Conservation (phyloP, 1,284 basidiomycete species). For the Irpex lacteus region DNA sequence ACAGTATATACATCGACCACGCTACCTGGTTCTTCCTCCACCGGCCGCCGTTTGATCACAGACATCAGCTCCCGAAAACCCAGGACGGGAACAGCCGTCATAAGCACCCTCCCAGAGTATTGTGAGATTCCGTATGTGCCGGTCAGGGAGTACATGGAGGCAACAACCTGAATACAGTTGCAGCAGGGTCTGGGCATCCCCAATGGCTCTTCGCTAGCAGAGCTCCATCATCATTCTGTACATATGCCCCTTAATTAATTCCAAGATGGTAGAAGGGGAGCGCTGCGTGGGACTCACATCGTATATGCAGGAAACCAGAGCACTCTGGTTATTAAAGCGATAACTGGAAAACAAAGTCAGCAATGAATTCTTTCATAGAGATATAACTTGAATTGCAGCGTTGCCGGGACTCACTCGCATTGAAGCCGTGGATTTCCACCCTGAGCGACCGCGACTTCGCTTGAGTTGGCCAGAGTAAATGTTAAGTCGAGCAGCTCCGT, state of each 20-base stretch:
- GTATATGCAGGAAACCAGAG: neutral
- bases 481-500: no score
- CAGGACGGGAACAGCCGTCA: neutral
- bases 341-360: no score
- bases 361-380: no score
- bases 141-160: neutral
- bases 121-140: neutral
- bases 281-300: neutral
- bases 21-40: no score
- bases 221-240: neutral
- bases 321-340: neutral
- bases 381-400: no score
- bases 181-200: neutral
- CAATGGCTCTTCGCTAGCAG: neutral
- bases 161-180: neutral
- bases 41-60: neutral
- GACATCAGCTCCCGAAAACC: neutral
- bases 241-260: neutral
- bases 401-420: neutral
- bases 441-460: neutral
- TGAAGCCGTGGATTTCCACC: neutral
- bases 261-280: neutral
- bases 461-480: neutral
- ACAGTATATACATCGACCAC: no score
- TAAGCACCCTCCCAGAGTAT: neutral